Conservation (phyloP, 1,139 yeast genomes). For the Candida smagusa region DNA sequence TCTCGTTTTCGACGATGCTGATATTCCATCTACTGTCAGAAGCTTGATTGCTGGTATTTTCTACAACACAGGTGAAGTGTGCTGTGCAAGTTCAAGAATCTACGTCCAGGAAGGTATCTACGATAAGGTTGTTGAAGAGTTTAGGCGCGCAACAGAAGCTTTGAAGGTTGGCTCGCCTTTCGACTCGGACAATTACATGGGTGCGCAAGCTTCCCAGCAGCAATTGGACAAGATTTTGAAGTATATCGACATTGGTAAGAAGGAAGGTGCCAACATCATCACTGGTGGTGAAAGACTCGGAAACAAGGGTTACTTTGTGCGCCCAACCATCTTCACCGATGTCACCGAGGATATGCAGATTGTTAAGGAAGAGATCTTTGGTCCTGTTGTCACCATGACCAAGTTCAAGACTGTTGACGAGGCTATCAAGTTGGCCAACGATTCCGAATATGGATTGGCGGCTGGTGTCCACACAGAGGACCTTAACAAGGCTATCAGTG, state of each 20-base stretch:
- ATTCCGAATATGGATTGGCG: slow-evolving; percentile 77
- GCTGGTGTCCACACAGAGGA: slow-evolving; percentile 78
- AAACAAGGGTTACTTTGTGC: slow-evolving; percentile 69
- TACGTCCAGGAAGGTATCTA: slow-evolving; percentile 74
- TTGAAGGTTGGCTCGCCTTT: slow-evolving; percentile 74
- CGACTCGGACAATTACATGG: slow-evolving; percentile 69
- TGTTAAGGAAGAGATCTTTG: slow-evolving; percentile 81
- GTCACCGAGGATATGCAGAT: slow-evolving; percentile 65
- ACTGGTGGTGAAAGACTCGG: slow-evolving; percentile 76
- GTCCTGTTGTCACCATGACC: slow-evolving; percentile 76
- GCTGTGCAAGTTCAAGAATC: slow-evolving; percentile 84
- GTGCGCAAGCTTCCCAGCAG: slow-evolving; percentile 76
- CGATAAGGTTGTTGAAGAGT: slow-evolving; percentile 59
- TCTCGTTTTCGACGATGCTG: slow-evolving; percentile 29
- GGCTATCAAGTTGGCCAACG: slow-evolving; percentile 66
- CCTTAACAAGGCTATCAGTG: slow-evolving; percentile 42
- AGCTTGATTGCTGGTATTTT: slow-evolving; percentile 61
- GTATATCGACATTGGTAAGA: slow-evolving; percentile 70
- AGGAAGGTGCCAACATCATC: slow-evolving; percentile 70
- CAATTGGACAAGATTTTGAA: slow-evolving; percentile 74
- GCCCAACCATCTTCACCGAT: slow-evolving; percentile 77
- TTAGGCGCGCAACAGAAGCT: slow-evolving; percentile 57
- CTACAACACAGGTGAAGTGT: slow-evolving; percentile 86
- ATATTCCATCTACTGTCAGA: slow-evolving; percentile 46
- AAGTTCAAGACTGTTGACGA: slow-evolving; percentile 74